Conservation (phyloP, 2,329 filamentous ascomycete genomes). For the Rhynchosporium agropyri region DNA sequence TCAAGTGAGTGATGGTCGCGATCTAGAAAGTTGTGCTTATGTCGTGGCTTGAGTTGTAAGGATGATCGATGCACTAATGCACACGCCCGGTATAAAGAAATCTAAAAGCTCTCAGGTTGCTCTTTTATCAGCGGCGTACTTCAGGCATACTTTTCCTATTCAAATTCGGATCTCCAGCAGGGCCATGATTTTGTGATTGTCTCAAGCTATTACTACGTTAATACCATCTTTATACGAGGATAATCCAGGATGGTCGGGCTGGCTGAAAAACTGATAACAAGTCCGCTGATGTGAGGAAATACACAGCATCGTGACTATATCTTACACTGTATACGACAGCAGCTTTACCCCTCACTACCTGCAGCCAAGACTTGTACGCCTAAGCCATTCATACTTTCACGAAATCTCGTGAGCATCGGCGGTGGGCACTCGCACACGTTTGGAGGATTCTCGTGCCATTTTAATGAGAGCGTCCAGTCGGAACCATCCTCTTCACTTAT, state of each 20-base stretch:
- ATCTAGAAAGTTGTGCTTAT: neutral
- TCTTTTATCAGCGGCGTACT: neutral
- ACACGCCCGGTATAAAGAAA: no score
- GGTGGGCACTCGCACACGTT: neutral
- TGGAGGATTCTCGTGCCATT: neutral
- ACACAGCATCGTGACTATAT: neutral
- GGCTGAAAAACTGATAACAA: constrained; percentile 7
- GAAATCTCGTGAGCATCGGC: neutral
- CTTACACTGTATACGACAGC: neutral
- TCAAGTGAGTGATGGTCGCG: constrained; percentile 1
- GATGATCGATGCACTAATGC: constrained; percentile 7
- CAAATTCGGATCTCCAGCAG: neutral
- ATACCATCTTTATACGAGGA: neutral
- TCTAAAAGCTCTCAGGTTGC: neutral
- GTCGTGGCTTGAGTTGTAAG: constrained; percentile 4
- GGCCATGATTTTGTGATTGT: neutral
- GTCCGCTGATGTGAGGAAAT: constrained; percentile 12
- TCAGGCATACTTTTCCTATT: neutral
- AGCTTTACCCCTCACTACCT: constrained; percentile 16
- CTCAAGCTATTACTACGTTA: neutral
- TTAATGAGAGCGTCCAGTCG: neutral
- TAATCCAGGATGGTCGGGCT: neutral
- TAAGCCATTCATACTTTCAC: neutral
- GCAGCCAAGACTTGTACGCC: constrained; percentile 10
- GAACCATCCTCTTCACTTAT: neutral